These are phyloP conservation scores for Gryganskiella cystojenkinii DNA, from an alignment of 192 early-diverging fungal genomes.

Conservation along the genomic window DNA sequence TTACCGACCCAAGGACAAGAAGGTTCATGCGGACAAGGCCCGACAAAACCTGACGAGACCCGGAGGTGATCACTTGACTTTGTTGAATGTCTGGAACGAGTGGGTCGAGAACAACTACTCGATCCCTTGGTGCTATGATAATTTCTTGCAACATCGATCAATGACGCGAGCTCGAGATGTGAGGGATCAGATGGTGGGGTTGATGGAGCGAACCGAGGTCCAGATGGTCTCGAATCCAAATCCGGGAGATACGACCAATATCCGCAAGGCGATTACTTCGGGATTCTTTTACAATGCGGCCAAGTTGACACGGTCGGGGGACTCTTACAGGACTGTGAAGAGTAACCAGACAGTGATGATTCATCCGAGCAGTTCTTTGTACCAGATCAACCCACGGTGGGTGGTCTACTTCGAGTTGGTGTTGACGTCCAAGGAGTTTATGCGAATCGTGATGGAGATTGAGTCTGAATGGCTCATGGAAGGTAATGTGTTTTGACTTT, in stretches of 20 bases:
- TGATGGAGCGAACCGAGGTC: conserved; percentile 95
- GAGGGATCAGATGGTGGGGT: conserved; percentile 90
- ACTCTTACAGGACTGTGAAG: conserved; percentile 93
- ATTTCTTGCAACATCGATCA: conserved; percentile 94
- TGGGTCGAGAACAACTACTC: conserved; percentile 92
- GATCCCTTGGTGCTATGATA: conserved; percentile 96
- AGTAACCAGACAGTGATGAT: conserved; percentile 87
- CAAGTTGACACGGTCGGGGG: conserved; percentile 84
- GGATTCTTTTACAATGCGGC: conserved; percentile 98
- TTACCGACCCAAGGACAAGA: conserved; percentile 93
- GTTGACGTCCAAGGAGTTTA: conserved; percentile 93
- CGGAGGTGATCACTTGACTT: conserved; percentile 94
- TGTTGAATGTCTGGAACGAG: conserved; percentile 94
- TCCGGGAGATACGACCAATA: conserved; percentile 84
- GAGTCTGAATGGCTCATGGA: conserved; percentile 88
- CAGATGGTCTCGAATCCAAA: conserved; percentile 84
- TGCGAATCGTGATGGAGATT: conserved; percentile 95
- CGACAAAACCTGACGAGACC: conserved; percentile 88
- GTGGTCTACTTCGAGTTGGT: conserved; percentile 95
- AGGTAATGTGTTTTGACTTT: conserved; percentile 49
- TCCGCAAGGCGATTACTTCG: conserved; percentile 91
- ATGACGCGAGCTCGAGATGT: conserved; percentile 92
- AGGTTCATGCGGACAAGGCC: conserved; percentile 92
- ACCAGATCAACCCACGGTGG: conserved; percentile 86
- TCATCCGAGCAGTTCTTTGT: conserved; percentile 88